A percentile compares a stretch with the other conserved stretches of the same genome.
These are phyloP conservation scores for Sarocladium strictum DNA, from an alignment of 2,329 filamentous ascomycete species.

Conservation along the genomic window DNA sequence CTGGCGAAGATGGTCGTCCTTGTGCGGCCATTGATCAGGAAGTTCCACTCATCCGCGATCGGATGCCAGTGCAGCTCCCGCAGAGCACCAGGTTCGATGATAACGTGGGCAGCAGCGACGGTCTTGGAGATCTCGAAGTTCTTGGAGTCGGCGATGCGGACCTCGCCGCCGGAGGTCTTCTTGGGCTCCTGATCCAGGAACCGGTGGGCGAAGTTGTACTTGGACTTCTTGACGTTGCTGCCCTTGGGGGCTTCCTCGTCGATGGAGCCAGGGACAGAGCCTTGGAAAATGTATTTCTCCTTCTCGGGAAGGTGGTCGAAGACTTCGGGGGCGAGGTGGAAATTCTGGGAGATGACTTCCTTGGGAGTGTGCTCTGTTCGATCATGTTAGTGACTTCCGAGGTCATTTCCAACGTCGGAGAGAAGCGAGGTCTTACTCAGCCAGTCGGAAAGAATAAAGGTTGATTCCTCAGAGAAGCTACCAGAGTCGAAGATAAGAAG, in stretches of 20 bases:
- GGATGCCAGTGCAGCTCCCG: slow-evolving; percentile 83
- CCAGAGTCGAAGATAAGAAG: slow-evolving; percentile 45
- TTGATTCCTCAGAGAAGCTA: slow-evolving; percentile 54
- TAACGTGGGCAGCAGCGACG: slow-evolving; percentile 65
- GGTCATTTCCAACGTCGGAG: not conserved
- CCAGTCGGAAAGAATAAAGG: slow-evolving; percentile 70
- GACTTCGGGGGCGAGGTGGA: slow-evolving; percentile 63
- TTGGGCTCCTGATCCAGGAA: slow-evolving; percentile 65
- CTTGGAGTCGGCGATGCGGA: slow-evolving; percentile 69
- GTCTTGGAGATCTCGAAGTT: slow-evolving; percentile 71
- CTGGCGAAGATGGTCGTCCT: slow-evolving; percentile 70
- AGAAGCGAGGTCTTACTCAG: slow-evolving; percentile 39
- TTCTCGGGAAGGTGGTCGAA: slow-evolving; percentile 61
- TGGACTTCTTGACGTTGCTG: slow-evolving; percentile 59
- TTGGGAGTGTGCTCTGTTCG: slow-evolving; percentile 59
- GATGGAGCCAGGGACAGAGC: slow-evolving; percentile 57
- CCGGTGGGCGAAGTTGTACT: slow-evolving; percentile 63
- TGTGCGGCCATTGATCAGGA: slow-evolving; percentile 67
- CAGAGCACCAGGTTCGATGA: slow-evolving; percentile 65
- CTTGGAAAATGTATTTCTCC: slow-evolving; percentile 75
- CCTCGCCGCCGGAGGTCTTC: slow-evolving; percentile 60
- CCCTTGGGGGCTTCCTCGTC: slow-evolving; percentile 58
- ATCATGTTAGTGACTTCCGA: slow-evolving; percentile 12
- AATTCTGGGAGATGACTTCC: slow-evolving; percentile 68
- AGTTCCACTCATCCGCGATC: slow-evolving; percentile 74